These are phyloP conservation scores for Trichoderma hamatum DNA, from an alignment of 2,329 filamentous ascomycete genomes.

Conservation along the genomic window DNA sequence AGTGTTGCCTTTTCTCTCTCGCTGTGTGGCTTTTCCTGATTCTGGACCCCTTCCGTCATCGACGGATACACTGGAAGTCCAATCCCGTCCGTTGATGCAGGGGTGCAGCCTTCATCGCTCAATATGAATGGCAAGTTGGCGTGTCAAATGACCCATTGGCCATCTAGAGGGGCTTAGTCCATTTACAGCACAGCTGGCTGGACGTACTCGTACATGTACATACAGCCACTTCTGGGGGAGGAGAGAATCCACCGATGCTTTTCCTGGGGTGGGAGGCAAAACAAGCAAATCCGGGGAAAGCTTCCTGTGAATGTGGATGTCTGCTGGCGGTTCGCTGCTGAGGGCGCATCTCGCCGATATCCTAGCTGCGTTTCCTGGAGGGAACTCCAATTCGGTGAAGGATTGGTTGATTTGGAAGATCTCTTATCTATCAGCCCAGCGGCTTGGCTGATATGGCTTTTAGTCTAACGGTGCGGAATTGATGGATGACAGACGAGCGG, in stretches of 20 bases:
- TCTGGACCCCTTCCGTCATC: conserved; percentile 5
- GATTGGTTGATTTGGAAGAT: not conserved
- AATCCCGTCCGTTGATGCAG: conserved; percentile 3
- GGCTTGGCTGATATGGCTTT: not conserved
- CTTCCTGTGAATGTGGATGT: not conserved
- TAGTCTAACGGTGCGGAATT: conserved; percentile 8
- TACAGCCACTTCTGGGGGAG: not conserved
- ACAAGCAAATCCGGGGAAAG: conserved; percentile 17
- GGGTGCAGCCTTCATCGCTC: conserved; percentile 3
- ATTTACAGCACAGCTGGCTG: not conserved
- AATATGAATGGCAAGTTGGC: not conserved
- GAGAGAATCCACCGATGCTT: not conserved
- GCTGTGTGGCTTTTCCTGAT: not conserved
- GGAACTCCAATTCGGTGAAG: not conserved
- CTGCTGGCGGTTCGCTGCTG: not conserved
- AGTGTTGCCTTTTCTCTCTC: not conserved
- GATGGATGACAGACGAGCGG: not conserved
- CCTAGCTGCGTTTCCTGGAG: not conserved
- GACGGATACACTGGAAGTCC: conserved; percentile 3
- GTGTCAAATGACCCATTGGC: conserved; percentile 17
- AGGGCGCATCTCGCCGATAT: conserved; percentile 17
- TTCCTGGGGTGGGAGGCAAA: not conserved
- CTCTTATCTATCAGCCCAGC: conserved; percentile 1
- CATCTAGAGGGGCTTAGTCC: conserved; percentile 4
- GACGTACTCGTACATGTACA: not conserved